These are phyloP conservation scores for Candida buenavistaensis DNA, from an alignment of 1,139 yeast species.

Conservation along the genomic window DNA sequence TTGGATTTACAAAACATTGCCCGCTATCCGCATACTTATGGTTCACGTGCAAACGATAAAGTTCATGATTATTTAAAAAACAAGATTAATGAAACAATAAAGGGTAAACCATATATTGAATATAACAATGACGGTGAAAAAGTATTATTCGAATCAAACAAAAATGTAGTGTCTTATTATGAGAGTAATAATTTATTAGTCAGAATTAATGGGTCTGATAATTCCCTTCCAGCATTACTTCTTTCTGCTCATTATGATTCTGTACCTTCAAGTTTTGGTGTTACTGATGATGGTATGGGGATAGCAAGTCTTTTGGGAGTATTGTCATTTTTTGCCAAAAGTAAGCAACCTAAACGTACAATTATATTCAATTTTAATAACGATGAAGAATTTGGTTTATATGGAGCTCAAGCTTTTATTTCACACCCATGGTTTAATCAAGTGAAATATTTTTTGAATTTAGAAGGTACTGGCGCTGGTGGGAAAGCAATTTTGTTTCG, in stretches of 20 bases:
- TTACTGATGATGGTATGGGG: slow-evolving; percentile 96
- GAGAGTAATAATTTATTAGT: slow-evolving; percentile 81
- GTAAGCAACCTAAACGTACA: slow-evolving; percentile 64
- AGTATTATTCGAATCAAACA: slow-evolving; percentile 36
- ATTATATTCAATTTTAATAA: slow-evolving; percentile 84
- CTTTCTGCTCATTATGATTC: slow-evolving; percentile 88
- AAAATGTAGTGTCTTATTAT: slow-evolving; percentile 52
- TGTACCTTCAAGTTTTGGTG: slow-evolving; percentile 84
- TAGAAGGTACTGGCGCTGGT: slow-evolving; percentile 97
- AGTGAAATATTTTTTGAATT: slow-evolving; percentile 68
- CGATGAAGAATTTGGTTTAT: slow-evolving; percentile 85
- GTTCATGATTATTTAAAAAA: slow-evolving; percentile 67
- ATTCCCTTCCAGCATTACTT: slow-evolving; percentile 61
- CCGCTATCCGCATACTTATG: slow-evolving; percentile 69
- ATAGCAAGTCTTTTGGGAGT: slow-evolving; percentile 78
- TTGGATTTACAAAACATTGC: slow-evolving; percentile 68
- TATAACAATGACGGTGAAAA: slow-evolving; percentile 43
- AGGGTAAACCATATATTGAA: slow-evolving; percentile 38
- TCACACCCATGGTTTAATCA: slow-evolving; percentile 71
- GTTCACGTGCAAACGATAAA: slow-evolving; percentile 70
- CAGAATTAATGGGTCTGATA: slow-evolving; percentile 63
- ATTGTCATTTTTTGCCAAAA: slow-evolving; percentile 48
- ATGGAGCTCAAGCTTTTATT: slow-evolving; percentile 79
- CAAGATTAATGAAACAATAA: slow-evolving; percentile 36
- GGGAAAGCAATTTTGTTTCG: slow-evolving; percentile 84